A percentile compares a stretch with the other conserved stretches of the same genome.
Evolutionary conservation across 805 yeast genomes (phyloP).

Genomic region (Wickerhamiella galacta): DNA sequence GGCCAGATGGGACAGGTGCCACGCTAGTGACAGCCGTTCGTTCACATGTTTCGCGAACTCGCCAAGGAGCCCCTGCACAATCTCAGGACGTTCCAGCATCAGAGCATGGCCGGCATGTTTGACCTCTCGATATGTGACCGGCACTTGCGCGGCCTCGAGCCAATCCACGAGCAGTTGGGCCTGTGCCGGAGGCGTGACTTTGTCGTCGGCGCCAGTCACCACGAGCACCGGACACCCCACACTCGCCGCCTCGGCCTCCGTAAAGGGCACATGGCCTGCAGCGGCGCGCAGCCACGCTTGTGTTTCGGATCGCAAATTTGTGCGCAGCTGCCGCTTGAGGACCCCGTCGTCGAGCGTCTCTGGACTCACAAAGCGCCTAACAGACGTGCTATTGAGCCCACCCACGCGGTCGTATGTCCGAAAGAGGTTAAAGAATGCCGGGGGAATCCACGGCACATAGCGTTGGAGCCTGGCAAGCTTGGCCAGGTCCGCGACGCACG

Average conservation of each 20-base stretch:
- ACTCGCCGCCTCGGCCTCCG: constrained; percentile 27
- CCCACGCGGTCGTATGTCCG: constrained; percentile 44
- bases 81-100: constrained; percentile 45
- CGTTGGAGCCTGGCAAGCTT: constrained; percentile 8
- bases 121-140: constrained; percentile 11
- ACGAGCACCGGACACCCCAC: constrained; percentile 33
- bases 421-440: constrained; percentile 33
- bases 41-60: constrained; percentile 37
- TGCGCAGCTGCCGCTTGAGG: constrained; percentile 42
- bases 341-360: constrained; percentile 23
- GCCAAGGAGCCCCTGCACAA: constrained; percentile 42
- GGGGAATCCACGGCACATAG: constrained; percentile 18
- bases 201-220: constrained; percentile 42
- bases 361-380: constrained; percentile 34
- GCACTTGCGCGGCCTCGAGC: constrained; percentile 17
- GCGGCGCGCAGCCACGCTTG: constrained; percentile 36
- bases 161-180: constrained; percentile 21
- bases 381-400: constrained; percentile 45
- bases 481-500: background rate
- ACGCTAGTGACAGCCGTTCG: constrained; percentile 43
- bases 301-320: constrained; percentile 53
- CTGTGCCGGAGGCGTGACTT: constrained; percentile 33
- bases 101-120: constrained; percentile 47
- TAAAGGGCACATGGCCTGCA: constrained; percentile 31
- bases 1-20: constrained; percentile 43